Evolutionary conservation across 495 filamentous ascomycete genomes (phyloP), one percentile per base, ranked within the genome.

Genomic region (Penicillium psychrofluorescens): DNA sequence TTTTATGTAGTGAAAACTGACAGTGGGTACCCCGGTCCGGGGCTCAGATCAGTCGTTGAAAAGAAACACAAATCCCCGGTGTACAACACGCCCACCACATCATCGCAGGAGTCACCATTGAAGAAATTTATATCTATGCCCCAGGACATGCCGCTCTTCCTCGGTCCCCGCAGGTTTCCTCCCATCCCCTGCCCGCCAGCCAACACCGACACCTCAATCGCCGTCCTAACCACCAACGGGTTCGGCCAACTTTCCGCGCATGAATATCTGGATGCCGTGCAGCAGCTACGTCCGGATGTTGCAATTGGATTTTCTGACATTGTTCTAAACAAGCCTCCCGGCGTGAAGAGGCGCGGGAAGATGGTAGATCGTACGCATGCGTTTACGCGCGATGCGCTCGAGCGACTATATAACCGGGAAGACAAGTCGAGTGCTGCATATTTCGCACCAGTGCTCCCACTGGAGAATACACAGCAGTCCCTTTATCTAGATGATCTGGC

Each of bases 291-390:
- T 8, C 89, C 94, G 0, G 92, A 97, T 64, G 84, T 95, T 40
- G 78, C 81, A 31, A 73, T 98, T 16, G 81, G 80, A 1, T 64
- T 95, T 40, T 81, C 81, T 11, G 92, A 98, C 63, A 65, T 95
- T 22, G 76, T 84, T 1, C 69, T 79, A 40, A 71, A 77, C 0
- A 59, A 71, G 16, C 43, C 51, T 2, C 79, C 87, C 0, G 83
- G 84, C 9, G 63, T 71, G 22, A 92, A 89, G 51, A 70, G 90
- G 30, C 75, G 78, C 13, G 76, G 77, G 8, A 90, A 86, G 60
- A 96, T 96, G 85, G 83, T 79, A 4, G 88, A 94, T 51, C 70
- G 92, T 39, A 94, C 88, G 0, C 81, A 86, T 52, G 68, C 71
- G 9, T 95, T 81, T 79, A 72, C 88, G 13, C 71, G 54, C 4